A percentile compares a stretch with the other conserved stretches of the same genome.
Evolutionary conservation across 768 basidiomycete genomes (phyloP).

Genomic region (Daedalea quercina): DNA sequence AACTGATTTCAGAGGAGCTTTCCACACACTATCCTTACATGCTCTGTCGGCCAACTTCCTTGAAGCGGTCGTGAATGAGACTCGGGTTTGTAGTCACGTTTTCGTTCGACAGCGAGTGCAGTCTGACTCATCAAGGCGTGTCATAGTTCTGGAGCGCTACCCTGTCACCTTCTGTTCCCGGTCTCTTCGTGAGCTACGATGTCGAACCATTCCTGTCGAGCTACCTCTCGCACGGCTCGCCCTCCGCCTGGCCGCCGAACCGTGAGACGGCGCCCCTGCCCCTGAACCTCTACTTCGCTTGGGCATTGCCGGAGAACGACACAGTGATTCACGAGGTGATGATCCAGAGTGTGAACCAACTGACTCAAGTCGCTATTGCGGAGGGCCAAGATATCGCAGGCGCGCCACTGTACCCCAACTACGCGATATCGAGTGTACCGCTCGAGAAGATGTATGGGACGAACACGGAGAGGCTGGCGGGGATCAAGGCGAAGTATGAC

Average conservation of each 20-base stretch:
- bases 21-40: constrained; percentile 37
- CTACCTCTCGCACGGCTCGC: constrained; percentile 30
- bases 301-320: constrained; percentile 29
- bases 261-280: constrained; percentile 34
- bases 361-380: constrained; percentile 30
- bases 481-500: too few species aligned
- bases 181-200: constrained; percentile 33
- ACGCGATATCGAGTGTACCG: constrained; percentile 47
- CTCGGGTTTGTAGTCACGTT: constrained; percentile 21
- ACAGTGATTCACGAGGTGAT: constrained; percentile 20
- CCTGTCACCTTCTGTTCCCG: constrained; percentile 28
- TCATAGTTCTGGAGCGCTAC: constrained; percentile 38
- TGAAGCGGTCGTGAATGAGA: constrained; percentile 38
- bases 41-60: constrained; percentile 30
- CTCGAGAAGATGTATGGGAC: constrained; percentile 46
- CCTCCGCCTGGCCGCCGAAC: constrained; percentile 41
- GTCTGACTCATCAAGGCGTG: neutral
- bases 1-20: constrained; percentile 7
- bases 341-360: constrained; percentile 25
- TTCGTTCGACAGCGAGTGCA: neutral
- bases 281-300: constrained; percentile 34
- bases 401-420: constrained; percentile 52
- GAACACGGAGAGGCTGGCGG: constrained; percentile 4
- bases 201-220: constrained; percentile 45
- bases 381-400: constrained; percentile 33